Percentiles rank a stretch among this genome's conserved stretches.
phyloP scores from a whole-genome alignment of 179 eudicot genomes.

The Vitellaria paradoxa region DNA sequence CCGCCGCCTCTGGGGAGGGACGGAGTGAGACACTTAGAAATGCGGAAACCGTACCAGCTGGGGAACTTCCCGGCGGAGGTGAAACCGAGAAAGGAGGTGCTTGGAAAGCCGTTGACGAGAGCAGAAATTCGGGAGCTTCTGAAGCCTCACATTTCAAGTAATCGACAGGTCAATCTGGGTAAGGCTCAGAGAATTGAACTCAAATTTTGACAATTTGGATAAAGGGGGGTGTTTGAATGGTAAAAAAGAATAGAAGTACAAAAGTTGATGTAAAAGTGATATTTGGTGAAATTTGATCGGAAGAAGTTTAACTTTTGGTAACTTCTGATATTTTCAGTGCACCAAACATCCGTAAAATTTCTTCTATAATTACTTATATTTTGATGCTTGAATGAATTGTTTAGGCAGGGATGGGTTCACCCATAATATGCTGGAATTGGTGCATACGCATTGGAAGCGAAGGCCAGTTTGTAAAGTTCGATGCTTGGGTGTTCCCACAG shows the following conservation, averaged over 20 bases:
- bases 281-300: too few relatives aligned
- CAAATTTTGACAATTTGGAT: background rate
- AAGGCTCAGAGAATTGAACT: constrained; percentile 5
- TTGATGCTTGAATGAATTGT: constrained; percentile 19
- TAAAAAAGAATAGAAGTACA: too few relatives aligned
- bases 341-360: too few relatives aligned
- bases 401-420: constrained; percentile 95
- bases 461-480: constrained; percentile 83
- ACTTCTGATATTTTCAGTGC: too few relatives aligned
- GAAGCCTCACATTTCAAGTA: constrained; percentile 49
- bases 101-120: constrained; percentile 72
- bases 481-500: constrained; percentile 94
- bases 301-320: too few relatives aligned
- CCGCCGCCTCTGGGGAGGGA: constrained; percentile 20
- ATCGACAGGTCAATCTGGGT: constrained; percentile 74
- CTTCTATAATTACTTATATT: background rate
- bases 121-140: constrained; percentile 60
- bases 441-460: constrained; percentile 91
- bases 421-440: constrained; percentile 91
- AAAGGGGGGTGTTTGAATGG: too few relatives aligned
- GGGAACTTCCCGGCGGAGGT: constrained; percentile 39
- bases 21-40: constrained; percentile 35
- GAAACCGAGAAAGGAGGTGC: constrained; percentile 53
- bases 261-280: too few relatives aligned
- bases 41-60: constrained; percentile 40